Base-by-base conservation (phyloP, 768 basidiomycete genomes). In the Chlorophyllum brunneum region DNA sequence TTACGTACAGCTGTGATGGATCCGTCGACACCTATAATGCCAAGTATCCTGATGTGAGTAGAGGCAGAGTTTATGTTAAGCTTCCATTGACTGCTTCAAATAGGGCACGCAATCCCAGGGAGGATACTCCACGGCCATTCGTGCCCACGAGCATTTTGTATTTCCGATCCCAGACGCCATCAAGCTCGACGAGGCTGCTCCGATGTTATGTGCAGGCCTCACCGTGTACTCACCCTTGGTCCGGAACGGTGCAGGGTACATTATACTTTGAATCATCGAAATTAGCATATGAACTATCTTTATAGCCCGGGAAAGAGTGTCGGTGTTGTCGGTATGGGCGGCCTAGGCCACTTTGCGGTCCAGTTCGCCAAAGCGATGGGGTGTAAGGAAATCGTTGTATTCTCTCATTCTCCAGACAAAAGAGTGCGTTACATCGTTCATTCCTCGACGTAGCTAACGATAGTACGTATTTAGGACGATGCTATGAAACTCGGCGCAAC, bases 261-360 rank as follows among this genome's bases (percentile, higher is more conserved):
- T 33, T 4, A 37, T 16, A 4, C 18, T 16, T 15, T 4, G 18
- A 37, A 16, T 37, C 36, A 37, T 31, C 36, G 5, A 11, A 8
- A 20, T n/a, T 13, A 24, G 15, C 49, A n/a, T 41, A 15, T 11
- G 20, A n/a, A 16, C 18, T 6, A 37, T 13, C 36, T 37, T n/a
- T n/a, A n/a, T 51, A 82, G 82, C 0, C 79, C 81, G 1, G 84
- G 83, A 37, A 83, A 80, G 68, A 76, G 74, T 55, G 79, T 88
- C 57, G 86, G 83, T 38, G 65, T 88, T 37, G 69, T 86, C 55
- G 84, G 85, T 37, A 75, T 88, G 31, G 84, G 84, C 31, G 84
- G 83, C 16, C 68, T 85, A 16, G 79, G 78, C 4, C 70, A 71
- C 51, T 63, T 64, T 27, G 69, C 66, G 4, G 54, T 70, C 20